Base-by-base conservation (phyloP, 1,284 basidiomycete species). In the Stygiomarasmius scandens region DNA sequence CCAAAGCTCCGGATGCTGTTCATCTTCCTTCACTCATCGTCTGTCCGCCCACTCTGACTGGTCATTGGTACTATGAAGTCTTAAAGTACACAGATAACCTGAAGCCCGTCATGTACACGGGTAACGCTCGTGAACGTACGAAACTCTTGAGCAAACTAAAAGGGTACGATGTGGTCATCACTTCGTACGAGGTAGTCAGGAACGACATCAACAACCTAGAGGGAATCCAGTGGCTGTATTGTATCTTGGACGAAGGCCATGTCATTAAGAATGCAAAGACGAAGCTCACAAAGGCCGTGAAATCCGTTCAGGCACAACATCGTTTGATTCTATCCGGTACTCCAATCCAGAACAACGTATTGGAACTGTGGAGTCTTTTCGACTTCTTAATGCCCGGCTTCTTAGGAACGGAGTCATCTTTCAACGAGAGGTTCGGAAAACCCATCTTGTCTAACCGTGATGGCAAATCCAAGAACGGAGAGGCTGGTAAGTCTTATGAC, bases 341-440 rank as follows among this genome's bases (percentile, higher is more conserved):
- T 11, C 97, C 97, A 0, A 98, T 99, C 58, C 97, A 99, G 77
- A 99, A 99, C 74, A 99, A 99, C 69, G 96, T 99, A 8, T 78
- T 99, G 43, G 97, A 99, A 72, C 77, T 99, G 2, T 99, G 97
- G 97, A 97, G 93, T 74, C 78, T 99, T 56, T 99, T 99, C 72
- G 97, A 99, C 73, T 99, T 98, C 76, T 76, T 99, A 64, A 99
- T 99, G 97, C 97, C 97, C 20, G 97, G 97, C 1, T 99, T 99
- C 77, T 77, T 99, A 49, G 97, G 97, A 23, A 95, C 89, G 5
- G 97, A 99, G 71, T 76, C 88, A n/a, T 89, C 87, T 3, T 99
- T 99, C 79, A 97, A 95, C 66, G 95, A 99, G 62, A 85, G 93
- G 14, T 99, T 97, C 69, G 92, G 94, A 62, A 97, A 96, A 69